phyloP scores from a whole-genome alignment of 2,329 filamentous ascomycete species.

The Trichoderma afroharzianum region DNA sequence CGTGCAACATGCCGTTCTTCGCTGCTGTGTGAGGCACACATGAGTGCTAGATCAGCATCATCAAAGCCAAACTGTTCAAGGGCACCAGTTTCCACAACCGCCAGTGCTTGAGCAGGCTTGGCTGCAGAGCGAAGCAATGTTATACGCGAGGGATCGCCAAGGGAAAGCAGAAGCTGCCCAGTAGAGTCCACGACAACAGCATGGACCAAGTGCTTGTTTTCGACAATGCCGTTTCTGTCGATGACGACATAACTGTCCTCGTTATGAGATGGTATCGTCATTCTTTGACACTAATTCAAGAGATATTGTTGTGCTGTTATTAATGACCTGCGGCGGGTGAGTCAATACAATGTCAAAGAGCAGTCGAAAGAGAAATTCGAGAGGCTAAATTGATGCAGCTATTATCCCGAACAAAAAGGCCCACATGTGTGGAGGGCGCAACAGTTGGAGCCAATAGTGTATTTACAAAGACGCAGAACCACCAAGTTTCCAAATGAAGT shows the following conservation, averaged over 20 bases:
- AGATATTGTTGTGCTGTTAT: not conserved
- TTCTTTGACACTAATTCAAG: not conserved
- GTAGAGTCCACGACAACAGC: slow-evolving; percentile 38
- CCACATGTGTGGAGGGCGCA: not conserved
- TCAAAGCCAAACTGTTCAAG: slow-evolving; percentile 36
- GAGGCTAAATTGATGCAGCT: not conserved
- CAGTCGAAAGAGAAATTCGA: not conserved
- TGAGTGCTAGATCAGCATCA: slow-evolving; percentile 41
- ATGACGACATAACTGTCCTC: slow-evolving; percentile 28
- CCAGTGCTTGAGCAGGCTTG: slow-evolving; percentile 45
- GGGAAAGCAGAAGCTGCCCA: slow-evolving; percentile 36
- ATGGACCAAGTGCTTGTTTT: slow-evolving; percentile 44
- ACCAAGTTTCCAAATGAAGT: not conserved
- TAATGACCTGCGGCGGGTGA: not conserved
- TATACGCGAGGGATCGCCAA: slow-evolving; percentile 39
- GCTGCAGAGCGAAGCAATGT: slow-evolving; percentile 44
- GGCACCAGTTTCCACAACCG: slow-evolving; percentile 40
- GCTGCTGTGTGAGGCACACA: slow-evolving; percentile 46
- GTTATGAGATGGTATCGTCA: not conserved
- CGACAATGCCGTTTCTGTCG: slow-evolving; percentile 38
- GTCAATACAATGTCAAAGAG: not conserved
- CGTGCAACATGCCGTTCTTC: slow-evolving; percentile 40
- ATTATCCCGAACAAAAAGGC: not conserved
- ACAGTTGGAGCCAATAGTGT: not conserved
- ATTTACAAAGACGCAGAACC: not conserved